These are phyloP conservation scores for Fusarium sp. DNA, from an alignment of 2,329 filamentous ascomycete genomes.

Conservation along the genomic window DNA sequence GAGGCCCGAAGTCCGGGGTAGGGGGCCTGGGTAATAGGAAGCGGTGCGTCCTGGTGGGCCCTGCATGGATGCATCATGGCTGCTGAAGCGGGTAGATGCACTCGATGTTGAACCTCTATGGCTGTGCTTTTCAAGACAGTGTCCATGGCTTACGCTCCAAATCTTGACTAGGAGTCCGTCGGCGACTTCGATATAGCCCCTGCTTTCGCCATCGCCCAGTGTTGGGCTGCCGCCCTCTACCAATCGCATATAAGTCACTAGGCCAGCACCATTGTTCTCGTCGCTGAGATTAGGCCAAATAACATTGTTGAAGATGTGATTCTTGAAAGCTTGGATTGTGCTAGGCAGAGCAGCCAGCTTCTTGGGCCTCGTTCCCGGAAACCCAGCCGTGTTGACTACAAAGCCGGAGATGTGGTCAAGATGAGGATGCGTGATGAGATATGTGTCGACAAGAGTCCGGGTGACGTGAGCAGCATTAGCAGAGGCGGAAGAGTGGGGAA, in stretches of 20 bases:
- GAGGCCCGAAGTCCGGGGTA: slow-evolving; percentile 42
- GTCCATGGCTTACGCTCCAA: slow-evolving; percentile 88
- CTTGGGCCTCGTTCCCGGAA: slow-evolving; percentile 83
- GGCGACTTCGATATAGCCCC: slow-evolving; percentile 87
- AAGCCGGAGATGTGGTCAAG: slow-evolving; percentile 93
- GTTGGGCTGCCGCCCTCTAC: slow-evolving; percentile 88
- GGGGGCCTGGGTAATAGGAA: slow-evolving; percentile 38
- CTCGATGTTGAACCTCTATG: slow-evolving; percentile 67
- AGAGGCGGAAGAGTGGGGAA: slow-evolving; percentile 71
- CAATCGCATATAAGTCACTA: slow-evolving; percentile 89
- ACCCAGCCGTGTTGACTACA: slow-evolving; percentile 89
- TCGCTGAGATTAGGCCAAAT: slow-evolving; percentile 98
- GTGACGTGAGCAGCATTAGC: slow-evolving; percentile 86
- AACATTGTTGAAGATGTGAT: slow-evolving; percentile 95
- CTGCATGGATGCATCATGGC: slow-evolving; percentile 56
- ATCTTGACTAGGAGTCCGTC: slow-evolving; percentile 90
- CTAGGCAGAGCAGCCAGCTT: slow-evolving; percentile 84
- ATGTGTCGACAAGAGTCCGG: slow-evolving; percentile 81
- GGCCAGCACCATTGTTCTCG: slow-evolving; percentile 91
- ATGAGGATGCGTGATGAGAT: slow-evolving; percentile 96
- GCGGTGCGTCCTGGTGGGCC: slow-evolving; percentile 42
- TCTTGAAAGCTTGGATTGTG: slow-evolving; percentile 92
- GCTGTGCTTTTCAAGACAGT: slow-evolving; percentile 78
- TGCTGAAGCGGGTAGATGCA: slow-evolving; percentile 60
- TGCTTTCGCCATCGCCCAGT: slow-evolving; percentile 79